Evolutionary conservation across 495 filamentous ascomycete genomes (phyloP).

Genomic region (Tuber aestivum): DNA sequence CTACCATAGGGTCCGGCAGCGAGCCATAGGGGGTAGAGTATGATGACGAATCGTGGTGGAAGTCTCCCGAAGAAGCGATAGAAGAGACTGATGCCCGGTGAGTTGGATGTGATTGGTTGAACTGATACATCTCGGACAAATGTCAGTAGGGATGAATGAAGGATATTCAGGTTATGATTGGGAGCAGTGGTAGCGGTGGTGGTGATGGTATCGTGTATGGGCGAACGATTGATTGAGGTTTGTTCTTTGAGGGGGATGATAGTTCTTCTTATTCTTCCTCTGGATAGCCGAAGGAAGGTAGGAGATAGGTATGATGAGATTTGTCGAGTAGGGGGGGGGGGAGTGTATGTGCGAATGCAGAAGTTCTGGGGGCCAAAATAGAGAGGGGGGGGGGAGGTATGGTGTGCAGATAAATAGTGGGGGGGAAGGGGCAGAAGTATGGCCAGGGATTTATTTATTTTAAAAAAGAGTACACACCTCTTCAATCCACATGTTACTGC

Average conservation of each 20-base stretch:
- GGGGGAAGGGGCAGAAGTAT: not conserved
- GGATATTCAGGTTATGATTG: conserved; percentile 1
- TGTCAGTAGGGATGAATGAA: conserved; percentile 11
- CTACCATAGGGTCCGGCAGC: conserved; percentile 28
- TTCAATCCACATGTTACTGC: conserved; percentile 22
- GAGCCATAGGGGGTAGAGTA: conserved; percentile 27
- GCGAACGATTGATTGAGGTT: not conserved
- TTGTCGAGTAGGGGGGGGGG: not conserved
- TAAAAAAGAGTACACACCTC: conserved; percentile 32
- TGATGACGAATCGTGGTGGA: conserved; percentile 12
- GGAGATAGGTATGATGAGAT: not conserved
- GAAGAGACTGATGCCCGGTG: conserved; percentile 22
- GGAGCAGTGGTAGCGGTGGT: not conserved
- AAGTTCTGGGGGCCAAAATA: not conserved
- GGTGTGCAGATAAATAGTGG: not conserved
- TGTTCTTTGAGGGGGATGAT: not conserved
- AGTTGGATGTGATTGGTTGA: conserved; percentile 20
- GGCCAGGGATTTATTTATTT: conserved; percentile 7
- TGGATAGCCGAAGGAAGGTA: not conserved
- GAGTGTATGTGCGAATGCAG: not conserved
- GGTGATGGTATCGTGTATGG: not conserved
- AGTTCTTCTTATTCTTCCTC: conserved; percentile 1
- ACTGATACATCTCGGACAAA: conserved; percentile 24
- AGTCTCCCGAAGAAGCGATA: conserved; percentile 18
- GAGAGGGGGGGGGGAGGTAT: not conserved